Evolutionary conservation across 2,329 filamentous ascomycete species (phyloP).

Genomic region (Juglanconis sp.): DNA sequence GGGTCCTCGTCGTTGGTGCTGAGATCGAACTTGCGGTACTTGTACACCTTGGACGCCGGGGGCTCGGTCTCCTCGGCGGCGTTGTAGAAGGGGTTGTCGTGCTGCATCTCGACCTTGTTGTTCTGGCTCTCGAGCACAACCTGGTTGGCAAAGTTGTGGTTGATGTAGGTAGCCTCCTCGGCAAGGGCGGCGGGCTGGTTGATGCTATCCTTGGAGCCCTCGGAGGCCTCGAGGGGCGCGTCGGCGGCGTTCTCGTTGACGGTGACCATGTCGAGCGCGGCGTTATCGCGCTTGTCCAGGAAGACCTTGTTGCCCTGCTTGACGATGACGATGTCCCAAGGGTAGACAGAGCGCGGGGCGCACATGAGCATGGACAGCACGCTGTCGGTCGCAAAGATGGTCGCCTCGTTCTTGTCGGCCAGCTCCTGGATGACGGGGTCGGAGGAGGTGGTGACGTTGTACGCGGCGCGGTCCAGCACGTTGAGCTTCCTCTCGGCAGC

Average conservation of each 20-base stretch:
- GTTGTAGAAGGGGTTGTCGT: conserved; percentile 98
- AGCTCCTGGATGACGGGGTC: conserved; percentile 97
- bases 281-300: conserved; percentile 97
- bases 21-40: conserved; percentile 95
- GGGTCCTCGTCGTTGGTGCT: conserved; percentile 94
- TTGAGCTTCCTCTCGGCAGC: conserved; percentile 82
- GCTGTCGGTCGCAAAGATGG: conserved; percentile 94
- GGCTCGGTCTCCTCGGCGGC: conserved; percentile 88
- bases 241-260: conserved; percentile 99
- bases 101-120: conserved; percentile 76
- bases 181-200: conserved; percentile 93
- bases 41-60: conserved; percentile 94
- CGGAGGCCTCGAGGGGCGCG: conserved; percentile 84
- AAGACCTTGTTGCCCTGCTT: conserved; percentile 95
- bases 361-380: conserved; percentile 99
- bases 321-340: conserved; percentile 95
- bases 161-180: conserved; percentile 98
- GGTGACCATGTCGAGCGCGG: conserved; percentile 92
- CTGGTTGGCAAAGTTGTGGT: conserved; percentile 98
- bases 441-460: conserved; percentile 95
- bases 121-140: conserved; percentile 79
- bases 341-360: conserved; percentile 91
- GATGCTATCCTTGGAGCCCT: conserved; percentile 89
- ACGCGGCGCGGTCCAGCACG: conserved; percentile 87
- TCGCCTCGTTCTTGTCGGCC: conserved; percentile 91